phyloP scores from a whole-genome alignment of 208 protist genomes.

The Crithidia mellificae region DNA sequence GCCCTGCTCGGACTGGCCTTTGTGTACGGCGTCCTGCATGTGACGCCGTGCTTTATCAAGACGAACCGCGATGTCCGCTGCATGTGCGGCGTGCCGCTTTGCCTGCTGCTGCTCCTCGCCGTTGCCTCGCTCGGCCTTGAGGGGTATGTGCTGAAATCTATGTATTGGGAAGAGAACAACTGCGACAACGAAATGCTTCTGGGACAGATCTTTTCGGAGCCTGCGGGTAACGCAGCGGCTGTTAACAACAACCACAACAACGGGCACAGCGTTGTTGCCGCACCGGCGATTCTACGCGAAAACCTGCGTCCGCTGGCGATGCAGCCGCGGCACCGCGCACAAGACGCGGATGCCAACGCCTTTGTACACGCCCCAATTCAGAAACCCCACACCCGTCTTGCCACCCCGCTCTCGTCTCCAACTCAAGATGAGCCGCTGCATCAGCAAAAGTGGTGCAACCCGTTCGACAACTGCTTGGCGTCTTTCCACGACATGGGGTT shows the following conservation, averaged over 20 bases:
- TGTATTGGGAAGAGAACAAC: slow-evolving; percentile 35
- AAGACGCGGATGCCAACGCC: not conserved
- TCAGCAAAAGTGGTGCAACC: slow-evolving; percentile 20
- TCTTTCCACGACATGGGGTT: slow-evolving; percentile 43
- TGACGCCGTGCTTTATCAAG: slow-evolving; percentile 20
- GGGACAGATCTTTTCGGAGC: too few relatives aligned
- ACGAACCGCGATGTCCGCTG: slow-evolving; percentile 11
- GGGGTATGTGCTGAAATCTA: slow-evolving; percentile 12
- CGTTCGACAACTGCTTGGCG: slow-evolving; percentile 33
- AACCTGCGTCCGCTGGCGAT: not conserved
- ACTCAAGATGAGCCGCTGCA: too few relatives aligned
- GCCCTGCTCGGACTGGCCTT: slow-evolving; percentile 13
- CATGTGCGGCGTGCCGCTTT: slow-evolving; percentile 24
- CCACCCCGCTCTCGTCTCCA: not conserved
- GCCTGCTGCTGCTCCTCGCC: slow-evolving; percentile 15
- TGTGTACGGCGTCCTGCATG: slow-evolving; percentile 22
- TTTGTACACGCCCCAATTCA: too few relatives aligned
- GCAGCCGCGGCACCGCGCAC: not conserved
- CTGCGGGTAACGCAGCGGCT: too few relatives aligned
- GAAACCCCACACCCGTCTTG: not conserved
- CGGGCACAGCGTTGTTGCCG: too few relatives aligned
- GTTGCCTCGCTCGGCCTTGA: slow-evolving; percentile 3
- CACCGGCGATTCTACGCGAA: not conserved
- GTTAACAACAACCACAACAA: too few relatives aligned
- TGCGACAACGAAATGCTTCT: too few relatives aligned